These are phyloP conservation scores for Candida pseudocylindracea DNA, from an alignment of 1,139 yeast species.

Conservation along the genomic window DNA sequence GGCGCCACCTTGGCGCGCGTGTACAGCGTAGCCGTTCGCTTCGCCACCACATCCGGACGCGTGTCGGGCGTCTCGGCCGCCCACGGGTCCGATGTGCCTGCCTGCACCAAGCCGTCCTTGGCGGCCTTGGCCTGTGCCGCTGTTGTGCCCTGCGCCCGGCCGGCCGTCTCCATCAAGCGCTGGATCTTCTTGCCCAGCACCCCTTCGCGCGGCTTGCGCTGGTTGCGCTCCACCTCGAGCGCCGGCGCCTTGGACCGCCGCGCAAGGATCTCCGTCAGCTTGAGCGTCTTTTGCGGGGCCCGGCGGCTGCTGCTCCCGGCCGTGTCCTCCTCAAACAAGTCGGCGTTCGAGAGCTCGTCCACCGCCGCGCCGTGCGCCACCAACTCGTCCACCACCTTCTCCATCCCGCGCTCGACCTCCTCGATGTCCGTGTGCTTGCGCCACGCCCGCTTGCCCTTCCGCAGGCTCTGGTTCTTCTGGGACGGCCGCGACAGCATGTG, in stretches of 20 bases:
- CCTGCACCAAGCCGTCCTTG: slow-evolving; percentile 37
- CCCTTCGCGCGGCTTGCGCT: not conserved
- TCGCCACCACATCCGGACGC: not conserved
- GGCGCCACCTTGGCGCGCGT: not conserved
- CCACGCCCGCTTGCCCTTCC: slow-evolving; percentile 93
- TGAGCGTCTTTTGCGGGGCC: slow-evolving; percentile 26
- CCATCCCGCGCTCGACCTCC: slow-evolving; percentile 54
- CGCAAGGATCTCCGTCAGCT: slow-evolving; percentile 53
- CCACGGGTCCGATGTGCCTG: slow-evolving; percentile 48
- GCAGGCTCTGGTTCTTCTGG: slow-evolving; percentile 29
- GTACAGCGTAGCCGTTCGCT: not conserved
- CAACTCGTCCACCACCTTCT: slow-evolving; percentile 40
- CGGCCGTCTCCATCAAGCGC: slow-evolving; percentile 48
- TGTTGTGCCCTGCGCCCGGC: slow-evolving; percentile 29
- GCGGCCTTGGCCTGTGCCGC: slow-evolving; percentile 31
- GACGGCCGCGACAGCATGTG: no score
- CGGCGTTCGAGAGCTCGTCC: slow-evolving; percentile 15
- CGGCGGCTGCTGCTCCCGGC: no score
- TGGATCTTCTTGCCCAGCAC: not conserved
- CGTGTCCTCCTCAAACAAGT: slow-evolving; percentile 20
- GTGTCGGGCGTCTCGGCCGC: slow-evolving; percentile 8
- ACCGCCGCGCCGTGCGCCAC: slow-evolving; percentile 28
- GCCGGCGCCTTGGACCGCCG: slow-evolving; percentile 67
- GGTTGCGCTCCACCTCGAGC: slow-evolving; percentile 11
- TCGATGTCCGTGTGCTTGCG: slow-evolving; percentile 79